Percentiles rank a stretch among this genome's conserved stretches.
Conservation (phyloP, 192 early-diverging fungal species). For the Podila epicladia region DNA sequence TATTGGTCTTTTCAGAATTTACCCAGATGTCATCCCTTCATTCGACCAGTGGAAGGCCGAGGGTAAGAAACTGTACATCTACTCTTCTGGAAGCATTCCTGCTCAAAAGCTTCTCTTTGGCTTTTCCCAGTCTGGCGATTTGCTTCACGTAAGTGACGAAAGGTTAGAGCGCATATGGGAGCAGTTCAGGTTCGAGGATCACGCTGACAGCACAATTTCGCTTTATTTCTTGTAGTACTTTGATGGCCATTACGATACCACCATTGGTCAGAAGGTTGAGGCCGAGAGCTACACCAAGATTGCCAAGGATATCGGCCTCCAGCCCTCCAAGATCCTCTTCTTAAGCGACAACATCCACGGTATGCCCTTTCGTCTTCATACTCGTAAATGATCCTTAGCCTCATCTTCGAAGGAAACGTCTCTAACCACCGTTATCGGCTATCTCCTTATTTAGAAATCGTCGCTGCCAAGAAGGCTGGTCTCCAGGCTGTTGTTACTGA, state of each 20-base stretch:
- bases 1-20: slow-evolving; percentile 64
- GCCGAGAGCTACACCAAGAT: slow-evolving; percentile 79
- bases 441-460: slow-evolving; percentile 65
- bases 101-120: slow-evolving; percentile 96
- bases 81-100: slow-evolving; percentile 93
- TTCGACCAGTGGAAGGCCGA: slow-evolving; percentile 74
- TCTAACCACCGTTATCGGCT: neutral
- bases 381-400: too few relatives aligned
- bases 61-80: slow-evolving; percentile 85
- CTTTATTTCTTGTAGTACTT: slow-evolving; percentile 63
- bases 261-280: slow-evolving; percentile 84
- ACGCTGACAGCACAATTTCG: neutral
- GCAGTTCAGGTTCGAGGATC: too few relatives aligned
- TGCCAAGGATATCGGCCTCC: slow-evolving; percentile 68
- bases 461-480: slow-evolving; percentile 78
- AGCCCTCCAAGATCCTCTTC: slow-evolving; percentile 73
- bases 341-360: slow-evolving; percentile 91
- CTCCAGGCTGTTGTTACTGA: slow-evolving; percentile 74
- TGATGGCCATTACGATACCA: slow-evolving; percentile 92
- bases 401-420: neutral
- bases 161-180: too few relatives aligned
- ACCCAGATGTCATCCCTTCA: slow-evolving; percentile 85
- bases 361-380: slow-evolving; percentile 11
- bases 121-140: slow-evolving; percentile 80
- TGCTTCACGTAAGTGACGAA: slow-evolving; percentile 61